Evolutionary conservation across 441 rosid species (phyloP).

Genomic region (Gossypium lobatum): DNA sequence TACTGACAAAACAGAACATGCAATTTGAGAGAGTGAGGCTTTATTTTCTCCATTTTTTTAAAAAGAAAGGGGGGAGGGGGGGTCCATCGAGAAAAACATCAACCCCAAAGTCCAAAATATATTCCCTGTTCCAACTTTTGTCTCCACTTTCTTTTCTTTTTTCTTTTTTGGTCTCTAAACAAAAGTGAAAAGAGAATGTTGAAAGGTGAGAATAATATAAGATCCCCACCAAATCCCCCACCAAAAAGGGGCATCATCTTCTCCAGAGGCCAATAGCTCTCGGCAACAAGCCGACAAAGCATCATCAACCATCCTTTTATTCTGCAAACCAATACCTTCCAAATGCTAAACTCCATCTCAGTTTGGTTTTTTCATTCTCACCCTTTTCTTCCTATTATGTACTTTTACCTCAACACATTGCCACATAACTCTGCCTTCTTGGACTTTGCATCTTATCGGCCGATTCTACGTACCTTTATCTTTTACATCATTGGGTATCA

Average conservation of each 20-base stretch:
- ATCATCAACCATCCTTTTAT: slow-evolving; percentile 24
- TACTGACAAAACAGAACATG: slow-evolving; percentile 22
- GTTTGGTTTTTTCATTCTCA: slow-evolving; percentile 17
- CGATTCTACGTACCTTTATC: slow-evolving; percentile 16
- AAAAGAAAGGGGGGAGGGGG: background rate
- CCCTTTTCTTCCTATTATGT: slow-evolving; percentile 14
- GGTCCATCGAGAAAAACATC: slow-evolving; percentile 17
- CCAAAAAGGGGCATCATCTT: slow-evolving; percentile 21
- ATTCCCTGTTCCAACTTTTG: slow-evolving; percentile 21
- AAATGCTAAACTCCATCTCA: slow-evolving; percentile 26
- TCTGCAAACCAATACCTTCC: slow-evolving; percentile 27
- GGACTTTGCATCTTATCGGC: slow-evolving; percentile 23
- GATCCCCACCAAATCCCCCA: slow-evolving; percentile 20
- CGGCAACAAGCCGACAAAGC: slow-evolving; percentile 22
- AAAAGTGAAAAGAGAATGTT: slow-evolving; percentile 21
- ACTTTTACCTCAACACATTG: slow-evolving; percentile 16
- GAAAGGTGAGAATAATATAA: slow-evolving; percentile 6
- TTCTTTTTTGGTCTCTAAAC: slow-evolving; percentile 9
- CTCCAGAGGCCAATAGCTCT: slow-evolving; percentile 28
- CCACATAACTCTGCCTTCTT: slow-evolving; percentile 28
- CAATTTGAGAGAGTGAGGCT: background rate
- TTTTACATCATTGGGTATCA: slow-evolving; percentile 15
- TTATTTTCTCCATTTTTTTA: slow-evolving; percentile 14
- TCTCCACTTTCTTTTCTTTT: slow-evolving; percentile 8
- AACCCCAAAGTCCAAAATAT: slow-evolving; percentile 14